A percentile compares a stretch with the other conserved stretches of the same genome.
These are phyloP conservation scores for Sphaerostilbella broomeana DNA, from an alignment of 2,329 filamentous ascomycete species.

Conservation along the genomic window DNA sequence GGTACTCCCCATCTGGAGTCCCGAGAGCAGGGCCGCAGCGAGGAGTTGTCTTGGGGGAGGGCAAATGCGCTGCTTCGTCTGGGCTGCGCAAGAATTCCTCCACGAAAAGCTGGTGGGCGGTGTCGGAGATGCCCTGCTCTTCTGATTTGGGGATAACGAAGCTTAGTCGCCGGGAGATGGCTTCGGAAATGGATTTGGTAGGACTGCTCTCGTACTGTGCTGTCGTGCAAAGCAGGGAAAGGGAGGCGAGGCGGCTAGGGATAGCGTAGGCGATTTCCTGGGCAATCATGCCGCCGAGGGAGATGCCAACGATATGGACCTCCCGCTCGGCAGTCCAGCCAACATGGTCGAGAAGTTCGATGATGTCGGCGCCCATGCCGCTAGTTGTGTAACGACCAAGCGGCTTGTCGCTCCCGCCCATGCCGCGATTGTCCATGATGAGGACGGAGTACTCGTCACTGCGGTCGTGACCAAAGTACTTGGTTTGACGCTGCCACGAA, in stretches of 20 bases:
- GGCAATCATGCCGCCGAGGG: conserved; percentile 87
- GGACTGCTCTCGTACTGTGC: conserved; percentile 52
- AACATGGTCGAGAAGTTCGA: conserved; percentile 64
- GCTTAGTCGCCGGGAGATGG: conserved; percentile 49
- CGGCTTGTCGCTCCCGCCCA: conserved; percentile 74
- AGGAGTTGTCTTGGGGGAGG: conserved; percentile 36
- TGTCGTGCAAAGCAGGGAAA: conserved; percentile 57
- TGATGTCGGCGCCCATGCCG: conserved; percentile 73
- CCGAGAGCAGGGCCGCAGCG: conserved; percentile 27
- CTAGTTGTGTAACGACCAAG: conserved; percentile 70
- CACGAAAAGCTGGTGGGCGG: conserved; percentile 61
- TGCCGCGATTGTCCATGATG: conserved; percentile 77
- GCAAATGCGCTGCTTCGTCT: conserved; percentile 48
- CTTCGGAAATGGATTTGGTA: conserved; percentile 51
- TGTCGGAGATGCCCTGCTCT: conserved; percentile 58
- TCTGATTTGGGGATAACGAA: conserved; percentile 64
- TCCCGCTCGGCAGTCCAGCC: conserved; percentile 53
- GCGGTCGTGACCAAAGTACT: conserved; percentile 70
- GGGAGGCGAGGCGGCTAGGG: conserved; percentile 46
- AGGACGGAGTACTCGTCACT: conserved; percentile 64
- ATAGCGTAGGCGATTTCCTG: conserved; percentile 64
- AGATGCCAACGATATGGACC: conserved; percentile 68
- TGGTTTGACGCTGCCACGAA: conserved; percentile 77
- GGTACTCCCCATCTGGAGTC: conserved; percentile 32
- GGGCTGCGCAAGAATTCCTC: conserved; percentile 54